phyloP scores from a whole-genome alignment of 2,329 filamentous ascomycete genomes.

The Fusarium sp. region DNA sequence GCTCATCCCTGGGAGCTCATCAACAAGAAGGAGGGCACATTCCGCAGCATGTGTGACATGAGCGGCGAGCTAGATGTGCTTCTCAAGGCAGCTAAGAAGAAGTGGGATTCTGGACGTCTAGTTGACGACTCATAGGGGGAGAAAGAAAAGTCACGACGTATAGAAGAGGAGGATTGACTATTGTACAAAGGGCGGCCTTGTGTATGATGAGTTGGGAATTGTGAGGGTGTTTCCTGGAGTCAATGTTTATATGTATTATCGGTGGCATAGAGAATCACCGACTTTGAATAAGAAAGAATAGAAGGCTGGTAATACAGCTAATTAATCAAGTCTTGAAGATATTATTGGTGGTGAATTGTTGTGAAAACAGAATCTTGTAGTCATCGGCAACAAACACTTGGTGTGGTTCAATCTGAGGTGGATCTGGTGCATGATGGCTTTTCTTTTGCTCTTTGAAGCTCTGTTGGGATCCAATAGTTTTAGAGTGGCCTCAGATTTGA shows the following conservation, averaged over 20 bases:
- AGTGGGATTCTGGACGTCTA: constrained; percentile 60
- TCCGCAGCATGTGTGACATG: constrained; percentile 76
- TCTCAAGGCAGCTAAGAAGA: constrained; percentile 69
- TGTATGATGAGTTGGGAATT: constrained; percentile 9
- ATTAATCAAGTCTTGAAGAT: constrained; percentile 13
- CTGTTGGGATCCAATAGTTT: no score
- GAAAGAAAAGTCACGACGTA: constrained; percentile 1
- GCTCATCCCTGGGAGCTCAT: constrained; percentile 91
- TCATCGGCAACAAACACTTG: no score
- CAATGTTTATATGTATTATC: constrained; percentile 12
- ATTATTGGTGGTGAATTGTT: not conserved
- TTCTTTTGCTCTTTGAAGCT: no score
- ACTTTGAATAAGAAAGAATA: constrained; percentile 35
- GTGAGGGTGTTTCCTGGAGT: not conserved
- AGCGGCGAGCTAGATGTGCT: constrained; percentile 71
- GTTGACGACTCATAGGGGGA: constrained; percentile 53
- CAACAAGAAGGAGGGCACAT: constrained; percentile 75
- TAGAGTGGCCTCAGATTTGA: constrained; percentile 4
- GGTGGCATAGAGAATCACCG: constrained; percentile 10
- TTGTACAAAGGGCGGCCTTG: constrained; percentile 20
- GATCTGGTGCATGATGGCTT: no score
- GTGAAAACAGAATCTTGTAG: no score
- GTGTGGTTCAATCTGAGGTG: no score
- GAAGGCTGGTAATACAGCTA: constrained; percentile 24
- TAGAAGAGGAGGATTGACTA: constrained; percentile 35